Percentiles rank a stretch among this genome's conserved stretches.
These are phyloP conservation scores for Triticum dicoccoides DNA, from an alignment of 176 grass and related monocot species.

Conservation along the genomic window DNA sequence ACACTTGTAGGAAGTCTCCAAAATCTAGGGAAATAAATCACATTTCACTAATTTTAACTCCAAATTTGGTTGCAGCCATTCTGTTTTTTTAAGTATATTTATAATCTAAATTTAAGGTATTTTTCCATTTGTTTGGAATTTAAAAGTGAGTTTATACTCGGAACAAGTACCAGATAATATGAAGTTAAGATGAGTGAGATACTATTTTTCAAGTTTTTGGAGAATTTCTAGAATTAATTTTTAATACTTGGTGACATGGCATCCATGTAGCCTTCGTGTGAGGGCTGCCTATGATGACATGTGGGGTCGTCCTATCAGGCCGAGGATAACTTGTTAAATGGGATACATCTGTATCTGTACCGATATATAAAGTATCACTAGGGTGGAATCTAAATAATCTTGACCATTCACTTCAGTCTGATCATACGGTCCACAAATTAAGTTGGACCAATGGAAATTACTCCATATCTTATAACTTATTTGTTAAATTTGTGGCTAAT, in stretches of 20 bases:
- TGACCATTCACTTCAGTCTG: neutral
- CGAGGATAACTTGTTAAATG: neutral
- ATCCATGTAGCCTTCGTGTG: neutral
- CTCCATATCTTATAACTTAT: neutral
- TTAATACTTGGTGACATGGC: neutral
- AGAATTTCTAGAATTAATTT: neutral
- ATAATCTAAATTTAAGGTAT: neutral
- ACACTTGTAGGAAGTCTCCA: neutral
- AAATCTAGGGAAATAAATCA: neutral
- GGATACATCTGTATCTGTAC: neutral
- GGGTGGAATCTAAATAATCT: neutral
- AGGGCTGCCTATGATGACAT: neutral
- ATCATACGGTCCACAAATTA: neutral
- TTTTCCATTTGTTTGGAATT: neutral
- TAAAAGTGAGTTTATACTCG: neutral
- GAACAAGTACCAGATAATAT: neutral
- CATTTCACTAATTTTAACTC: neutral
- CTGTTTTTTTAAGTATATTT: neutral
- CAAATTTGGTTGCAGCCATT: neutral
- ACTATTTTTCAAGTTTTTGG: neutral
- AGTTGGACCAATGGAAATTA: neutral
- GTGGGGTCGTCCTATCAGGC: neutral
- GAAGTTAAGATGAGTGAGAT: neutral
- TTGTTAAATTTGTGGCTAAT: too few relatives aligned
- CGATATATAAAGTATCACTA: neutral